phyloP scores from a whole-genome alignment of 768 basidiomycete genomes.

The Imleria badia region DNA sequence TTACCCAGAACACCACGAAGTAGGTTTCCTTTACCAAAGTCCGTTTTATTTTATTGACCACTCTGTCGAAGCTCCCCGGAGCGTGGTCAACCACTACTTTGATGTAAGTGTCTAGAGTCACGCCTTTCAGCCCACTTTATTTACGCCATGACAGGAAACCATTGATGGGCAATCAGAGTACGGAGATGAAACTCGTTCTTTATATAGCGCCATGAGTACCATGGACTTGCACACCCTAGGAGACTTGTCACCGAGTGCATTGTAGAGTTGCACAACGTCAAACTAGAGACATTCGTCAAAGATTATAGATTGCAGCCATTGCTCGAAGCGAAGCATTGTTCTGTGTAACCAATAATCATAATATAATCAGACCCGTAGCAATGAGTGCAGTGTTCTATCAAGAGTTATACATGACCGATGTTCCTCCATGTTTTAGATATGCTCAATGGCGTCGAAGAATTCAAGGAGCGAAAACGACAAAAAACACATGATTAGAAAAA shows the following conservation, averaged over 20 bases:
- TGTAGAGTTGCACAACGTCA: constrained; percentile 35
- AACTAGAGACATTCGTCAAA: neutral
- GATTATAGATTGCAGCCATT: neutral
- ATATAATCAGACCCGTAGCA: constrained; percentile 32
- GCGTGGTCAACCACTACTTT: constrained; percentile 89
- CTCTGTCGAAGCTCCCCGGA: constrained; percentile 67
- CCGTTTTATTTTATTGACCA: constrained; percentile 1
- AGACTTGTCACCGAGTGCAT: constrained; percentile 70
- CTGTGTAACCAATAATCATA: constrained; percentile 23
- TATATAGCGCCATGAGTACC: constrained; percentile 58
- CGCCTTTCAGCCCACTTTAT: neutral
- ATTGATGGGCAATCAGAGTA: constrained; percentile 71
- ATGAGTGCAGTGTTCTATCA: constrained; percentile 38
- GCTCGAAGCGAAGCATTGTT: neutral
- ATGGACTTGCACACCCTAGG: constrained; percentile 58
- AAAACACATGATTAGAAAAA: constrained; percentile 3
- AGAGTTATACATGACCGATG: constrained; percentile 35
- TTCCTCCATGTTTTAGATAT: constrained; percentile 36
- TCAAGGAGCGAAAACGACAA: constrained; percentile 13
- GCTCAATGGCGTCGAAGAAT: constrained; percentile 19
- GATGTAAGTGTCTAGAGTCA: constrained; percentile 55
- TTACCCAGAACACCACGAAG: constrained; percentile 94
- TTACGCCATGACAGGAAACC: constrained; percentile 52
- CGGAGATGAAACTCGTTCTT: constrained; percentile 68
- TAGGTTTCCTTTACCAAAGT: constrained; percentile 38